Conservation (phyloP, 148 eudicot genomes). For the Rhododendron griersonianum region DNA sequence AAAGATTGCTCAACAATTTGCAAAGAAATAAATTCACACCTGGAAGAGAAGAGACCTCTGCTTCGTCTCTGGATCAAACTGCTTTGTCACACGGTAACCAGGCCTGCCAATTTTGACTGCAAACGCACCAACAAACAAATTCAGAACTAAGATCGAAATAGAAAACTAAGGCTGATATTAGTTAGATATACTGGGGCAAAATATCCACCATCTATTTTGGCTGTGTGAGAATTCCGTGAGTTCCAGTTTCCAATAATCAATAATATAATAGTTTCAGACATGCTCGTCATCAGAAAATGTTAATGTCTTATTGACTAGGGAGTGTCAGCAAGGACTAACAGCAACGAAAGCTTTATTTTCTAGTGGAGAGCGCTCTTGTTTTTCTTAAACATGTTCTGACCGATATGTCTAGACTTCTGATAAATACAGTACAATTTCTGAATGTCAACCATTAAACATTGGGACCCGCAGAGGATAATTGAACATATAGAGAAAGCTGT, state of each 20-base stretch:
- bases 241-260: not conserved
- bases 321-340: not conserved
- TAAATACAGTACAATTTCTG: not conserved
- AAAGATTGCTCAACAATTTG: not conserved
- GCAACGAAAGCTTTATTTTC: not conserved
- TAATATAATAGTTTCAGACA: not conserved
- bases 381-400: not conserved
- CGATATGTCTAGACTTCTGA: not conserved
- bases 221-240: not conserved
- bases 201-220: not conserved
- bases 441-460: not conserved
- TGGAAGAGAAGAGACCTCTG: constrained; percentile 96
- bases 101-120: constrained; percentile 97
- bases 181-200: too few species aligned
- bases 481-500: not conserved
- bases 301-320: not conserved
- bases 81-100: constrained; percentile 95
- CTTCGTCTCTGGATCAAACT: constrained; percentile 84
- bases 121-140: constrained; percentile 5
- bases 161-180: not conserved
- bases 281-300: not conserved
- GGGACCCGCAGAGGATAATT: not conserved
- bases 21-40: constrained; percentile 30
- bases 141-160: constrained; percentile 5
- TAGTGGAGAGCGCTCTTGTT: not conserved